Percentiles rank a stretch among this genome's conserved stretches.
Evolutionary conservation across 257 asterid species (phyloP).

Genomic region (Schizonepeta tenuifolia): DNA sequence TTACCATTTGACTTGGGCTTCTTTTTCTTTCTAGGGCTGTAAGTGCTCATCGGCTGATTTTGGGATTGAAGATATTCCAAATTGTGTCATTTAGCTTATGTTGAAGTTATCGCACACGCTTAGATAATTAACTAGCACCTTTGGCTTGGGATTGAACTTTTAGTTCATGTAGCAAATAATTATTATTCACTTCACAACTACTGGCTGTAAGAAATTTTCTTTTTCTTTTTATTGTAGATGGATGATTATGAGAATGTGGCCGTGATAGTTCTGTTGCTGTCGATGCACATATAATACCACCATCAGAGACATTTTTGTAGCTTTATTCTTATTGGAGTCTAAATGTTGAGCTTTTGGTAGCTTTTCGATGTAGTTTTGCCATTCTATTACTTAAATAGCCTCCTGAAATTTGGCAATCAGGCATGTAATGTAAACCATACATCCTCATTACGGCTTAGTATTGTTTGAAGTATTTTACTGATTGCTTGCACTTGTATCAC

Average conservation of each 20-base stretch:
- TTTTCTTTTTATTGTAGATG: constrained; percentile 50
- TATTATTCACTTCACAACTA: not conserved
- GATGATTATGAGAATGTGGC: constrained; percentile 50
- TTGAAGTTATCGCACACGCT: constrained; percentile 25
- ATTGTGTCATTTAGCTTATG: constrained; percentile 24
- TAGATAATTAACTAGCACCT: constrained; percentile 4
- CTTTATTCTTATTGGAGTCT: constrained; percentile 23
- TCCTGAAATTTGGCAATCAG: not conserved
- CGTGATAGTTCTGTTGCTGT: constrained; percentile 48
- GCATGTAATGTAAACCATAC: not conserved
- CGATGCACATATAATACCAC: constrained; percentile 28
- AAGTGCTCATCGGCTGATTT: constrained; percentile 49
- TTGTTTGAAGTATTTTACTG: too few species aligned
- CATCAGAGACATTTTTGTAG: constrained; percentile 6
- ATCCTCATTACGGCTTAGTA: not conserved
- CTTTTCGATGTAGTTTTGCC: constrained; percentile 14
- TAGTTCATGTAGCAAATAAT: constrained; percentile 7
- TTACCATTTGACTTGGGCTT: constrained; percentile 43
- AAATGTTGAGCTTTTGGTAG: not conserved
- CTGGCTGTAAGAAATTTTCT: constrained; percentile 23
- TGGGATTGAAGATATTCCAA: constrained; percentile 45
- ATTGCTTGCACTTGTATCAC: too few species aligned
- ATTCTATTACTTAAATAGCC: not conserved
- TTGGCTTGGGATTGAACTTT: constrained; percentile 16
- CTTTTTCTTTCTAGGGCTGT: constrained; percentile 61